phyloP scores from a whole-genome alignment of 371 early-diverging fungal genomes.

The Basidiobolus heterosporus region DNA sequence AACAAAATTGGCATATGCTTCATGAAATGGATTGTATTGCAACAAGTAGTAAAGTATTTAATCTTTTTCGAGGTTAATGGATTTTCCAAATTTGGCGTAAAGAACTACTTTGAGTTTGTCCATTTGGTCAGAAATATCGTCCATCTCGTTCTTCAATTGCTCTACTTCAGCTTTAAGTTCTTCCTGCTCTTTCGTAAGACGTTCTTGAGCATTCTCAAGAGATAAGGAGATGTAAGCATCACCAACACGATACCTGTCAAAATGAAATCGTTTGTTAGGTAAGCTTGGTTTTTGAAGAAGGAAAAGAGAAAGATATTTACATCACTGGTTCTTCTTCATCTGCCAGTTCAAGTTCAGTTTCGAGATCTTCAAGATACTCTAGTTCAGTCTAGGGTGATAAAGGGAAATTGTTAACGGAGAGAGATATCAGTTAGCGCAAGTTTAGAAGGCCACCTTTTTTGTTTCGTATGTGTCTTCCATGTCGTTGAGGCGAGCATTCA shows the following conservation, averaged over 20 bases:
- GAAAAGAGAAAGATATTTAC: conserved; percentile 10
- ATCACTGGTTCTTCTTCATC: conserved; percentile 74
- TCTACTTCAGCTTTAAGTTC: conserved; percentile 40
- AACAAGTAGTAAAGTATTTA: conserved; percentile 10
- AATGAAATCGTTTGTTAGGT: background rate
- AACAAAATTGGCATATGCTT: background rate
- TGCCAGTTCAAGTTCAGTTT: conserved; percentile 73
- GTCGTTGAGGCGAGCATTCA: conserved; percentile 57
- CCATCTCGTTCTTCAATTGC: conserved; percentile 42
- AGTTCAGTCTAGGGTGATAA: conserved; percentile 41
- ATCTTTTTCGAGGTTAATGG: conserved; percentile 83
- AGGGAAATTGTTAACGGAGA: background rate
- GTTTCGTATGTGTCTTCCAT: conserved; percentile 62
- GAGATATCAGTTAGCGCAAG: too few relatives aligned
- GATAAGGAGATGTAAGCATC: conserved; percentile 72
- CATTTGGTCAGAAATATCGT: conserved; percentile 54
- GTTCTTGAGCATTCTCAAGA: conserved; percentile 52
- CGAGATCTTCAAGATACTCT: conserved; percentile 83
- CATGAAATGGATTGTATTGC: too few relatives aligned
- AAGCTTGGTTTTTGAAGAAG: background rate
- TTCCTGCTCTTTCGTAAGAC: conserved; percentile 43
- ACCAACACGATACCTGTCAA: conserved; percentile 63
- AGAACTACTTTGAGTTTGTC: conserved; percentile 62
- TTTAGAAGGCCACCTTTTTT: conserved; percentile 41
- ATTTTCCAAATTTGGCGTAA: conserved; percentile 83